A percentile compares a stretch with the other conserved stretches of the same genome.
Evolutionary conservation across 495 filamentous ascomycete genomes (phyloP).

Genomic region (Neurospora intermedia): DNA sequence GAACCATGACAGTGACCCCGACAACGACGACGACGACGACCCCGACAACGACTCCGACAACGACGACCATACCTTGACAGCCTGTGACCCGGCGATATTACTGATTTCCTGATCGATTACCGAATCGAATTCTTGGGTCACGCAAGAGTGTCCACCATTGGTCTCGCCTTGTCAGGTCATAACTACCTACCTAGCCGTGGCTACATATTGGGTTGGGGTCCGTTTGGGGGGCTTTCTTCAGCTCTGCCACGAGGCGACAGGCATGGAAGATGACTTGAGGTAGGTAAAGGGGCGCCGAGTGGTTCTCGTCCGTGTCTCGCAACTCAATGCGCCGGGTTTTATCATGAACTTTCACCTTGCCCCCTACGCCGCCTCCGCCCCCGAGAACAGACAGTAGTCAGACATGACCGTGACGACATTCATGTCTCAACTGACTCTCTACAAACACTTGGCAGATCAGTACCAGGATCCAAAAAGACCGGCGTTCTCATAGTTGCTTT

Average conservation of each 20-base stretch:
- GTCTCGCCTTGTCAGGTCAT: background rate
- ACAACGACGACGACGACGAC: background rate
- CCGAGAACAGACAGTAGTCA: background rate
- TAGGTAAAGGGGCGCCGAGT: background rate
- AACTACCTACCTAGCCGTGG: background rate
- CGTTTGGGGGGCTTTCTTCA: background rate
- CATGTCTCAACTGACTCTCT: background rate
- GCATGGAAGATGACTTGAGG: background rate
- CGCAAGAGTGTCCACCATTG: background rate
- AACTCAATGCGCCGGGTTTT: background rate
- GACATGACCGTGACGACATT: background rate
- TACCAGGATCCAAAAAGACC: background rate
- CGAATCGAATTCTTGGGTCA: background rate
- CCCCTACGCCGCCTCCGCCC: background rate
- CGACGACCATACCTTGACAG: background rate
- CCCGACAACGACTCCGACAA: background rate
- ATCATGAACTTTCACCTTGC: background rate
- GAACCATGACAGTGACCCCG: background rate
- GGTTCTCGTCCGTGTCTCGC: background rate
- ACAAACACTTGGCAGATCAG: background rate
- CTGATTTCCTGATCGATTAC: background rate
- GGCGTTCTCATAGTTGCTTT: background rate
- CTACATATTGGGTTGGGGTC: background rate
- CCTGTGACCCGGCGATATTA: background rate
- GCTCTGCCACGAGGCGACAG: background rate